Base-by-base conservation (phyloP, 1,139 yeast species). In the Yueomyces sp. region DNA sequence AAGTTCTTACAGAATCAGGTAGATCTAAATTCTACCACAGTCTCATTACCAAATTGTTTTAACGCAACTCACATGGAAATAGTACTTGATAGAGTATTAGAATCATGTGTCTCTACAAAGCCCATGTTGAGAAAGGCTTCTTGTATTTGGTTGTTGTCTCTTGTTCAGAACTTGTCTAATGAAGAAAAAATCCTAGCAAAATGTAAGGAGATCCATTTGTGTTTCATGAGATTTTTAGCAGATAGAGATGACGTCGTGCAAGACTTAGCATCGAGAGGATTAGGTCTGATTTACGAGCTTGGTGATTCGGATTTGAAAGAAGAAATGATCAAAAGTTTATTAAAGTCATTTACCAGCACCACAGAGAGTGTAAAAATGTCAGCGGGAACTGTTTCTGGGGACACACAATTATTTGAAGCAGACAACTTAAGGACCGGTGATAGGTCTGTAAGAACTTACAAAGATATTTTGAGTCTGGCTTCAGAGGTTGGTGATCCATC, bases 401-500 rank as follows among this genome's bases (percentile, higher is more conserved):
- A 86, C 4, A 87, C 97, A 0, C 78, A 86, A 55, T 65, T 91
- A 19, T 91, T 91, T 59, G 95, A 85, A 39, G 80, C 85, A 1
- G 95, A 94, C 37, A 70, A 76, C 5, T 64, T 89, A 52, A 80
- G 75, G 41, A 85, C 95, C 0, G 82, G 81, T 41, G 93, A 84
- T 50, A 91, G 89, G 1, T 82, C 95, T 0, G 79, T 89, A 2
- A 83, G 95, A 0, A 87, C 96, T 0, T 89, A 89, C 56, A 84
- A 82, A 53, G 93, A 82, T 60, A 86, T 89, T 32, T 67, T 89
- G 51, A 82, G 71, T 53, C 68, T 91, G 42, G 97, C 97, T 0
- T 78, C 93, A 1, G 97, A 91, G 56, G 93, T 87, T 4, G 97
- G 97, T 37, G 96, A 91, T 60, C 95, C 97, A 26, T 76, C 94